Base-by-base conservation (phyloP, 2,329 filamentous ascomycete species). In the Colletotrichum magnum region DNA sequence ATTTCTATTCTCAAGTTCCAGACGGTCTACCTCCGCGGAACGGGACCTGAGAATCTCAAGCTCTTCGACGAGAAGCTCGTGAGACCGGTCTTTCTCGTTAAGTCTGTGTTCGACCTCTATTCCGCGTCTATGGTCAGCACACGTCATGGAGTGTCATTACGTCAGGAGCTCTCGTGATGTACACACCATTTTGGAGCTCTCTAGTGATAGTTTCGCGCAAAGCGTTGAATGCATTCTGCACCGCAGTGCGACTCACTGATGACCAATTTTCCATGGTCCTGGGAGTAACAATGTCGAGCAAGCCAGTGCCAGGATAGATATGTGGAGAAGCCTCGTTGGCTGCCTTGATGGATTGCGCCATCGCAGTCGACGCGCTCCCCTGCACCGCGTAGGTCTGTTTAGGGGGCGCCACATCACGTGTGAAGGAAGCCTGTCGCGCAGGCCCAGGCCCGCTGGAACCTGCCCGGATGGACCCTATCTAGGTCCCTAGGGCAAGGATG, bases 1-100 rank as follows among this genome's bases (percentile, higher is more conserved):
- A 5, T 76, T 70, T n/a, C 72, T 72, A 58, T 85, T 86, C 68
- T 86, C 83, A 16, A 79, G 72, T 62, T 84, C 79, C 28, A 87
- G 73, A 1, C 71, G 74, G 15, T 79, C 77, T 21, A 78, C 78
- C 28, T 76, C 71, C 16, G 75, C 76, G n/a, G 77, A 78, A 24
- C 72, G 76, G 13, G 68, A 71, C 50, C 71, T 79, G 5, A 84
- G 73, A n/a, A 73, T 72, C 26, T 78, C 74, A 10, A 84, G 68
- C 69, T 84, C 81, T 6, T 77, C 71, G 12, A 72, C 58, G 6
- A 69, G 43, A 13, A 53, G 51, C 15, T 41, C 47, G 21, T 28
- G 51, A 13, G 54, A 60, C 43, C 32, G 47, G n/a, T 18, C 28
- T 43, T 58, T 24, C 32, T 50, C 48, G n/a, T 54, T 76, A 69